These are phyloP conservation scores for Saccharomyces pastorianus DNA, from an alignment of 1,139 yeast genomes.

Conservation along the genomic window DNA sequence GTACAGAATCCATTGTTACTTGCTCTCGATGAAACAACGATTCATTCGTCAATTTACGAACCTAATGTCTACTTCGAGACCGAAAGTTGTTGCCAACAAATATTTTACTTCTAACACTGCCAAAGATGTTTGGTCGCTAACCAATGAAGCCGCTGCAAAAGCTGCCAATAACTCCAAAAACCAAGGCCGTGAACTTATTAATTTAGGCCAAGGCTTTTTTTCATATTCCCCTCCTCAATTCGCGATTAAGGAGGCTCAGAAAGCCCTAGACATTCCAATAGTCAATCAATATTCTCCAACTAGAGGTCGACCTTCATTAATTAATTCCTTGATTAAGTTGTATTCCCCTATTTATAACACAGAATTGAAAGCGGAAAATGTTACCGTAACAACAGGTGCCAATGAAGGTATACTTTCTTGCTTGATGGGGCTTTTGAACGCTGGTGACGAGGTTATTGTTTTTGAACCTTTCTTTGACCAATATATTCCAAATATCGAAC, in stretches of 20 bases:
- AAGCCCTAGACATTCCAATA: slow-evolving; percentile 61
- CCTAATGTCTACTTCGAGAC: not conserved
- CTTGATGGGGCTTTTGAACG: slow-evolving; percentile 73
- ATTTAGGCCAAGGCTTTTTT: slow-evolving; percentile 94
- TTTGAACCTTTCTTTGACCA: slow-evolving; percentile 97
- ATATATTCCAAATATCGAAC: slow-evolving; percentile 84
- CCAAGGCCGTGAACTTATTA: slow-evolving; percentile 65
- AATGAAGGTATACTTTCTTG: slow-evolving; percentile 88
- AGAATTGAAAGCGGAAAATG: slow-evolving; percentile 36
- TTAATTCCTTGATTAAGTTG: slow-evolving; percentile 58
- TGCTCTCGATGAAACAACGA: not conserved
- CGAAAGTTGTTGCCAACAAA: slow-evolving; percentile 38
- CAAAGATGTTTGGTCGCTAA: slow-evolving; percentile 89
- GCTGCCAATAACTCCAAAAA: slow-evolving; percentile 48
- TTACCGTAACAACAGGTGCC: slow-evolving; percentile 90
- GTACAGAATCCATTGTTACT: not conserved
- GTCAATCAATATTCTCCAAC: slow-evolving; percentile 91
- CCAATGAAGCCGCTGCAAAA: slow-evolving; percentile 89
- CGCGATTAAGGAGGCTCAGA: slow-evolving; percentile 74
- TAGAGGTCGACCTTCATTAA: slow-evolving; percentile 70
- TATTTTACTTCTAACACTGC: slow-evolving; percentile 48
- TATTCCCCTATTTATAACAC: slow-evolving; percentile 60
- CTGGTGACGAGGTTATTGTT: slow-evolving; percentile 94
- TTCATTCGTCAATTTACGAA: not conserved
- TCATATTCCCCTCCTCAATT: slow-evolving; percentile 90